These are phyloP conservation scores for Hemerocallis citrina DNA, from an alignment of 106 monocot species.

Conservation along the genomic window DNA sequence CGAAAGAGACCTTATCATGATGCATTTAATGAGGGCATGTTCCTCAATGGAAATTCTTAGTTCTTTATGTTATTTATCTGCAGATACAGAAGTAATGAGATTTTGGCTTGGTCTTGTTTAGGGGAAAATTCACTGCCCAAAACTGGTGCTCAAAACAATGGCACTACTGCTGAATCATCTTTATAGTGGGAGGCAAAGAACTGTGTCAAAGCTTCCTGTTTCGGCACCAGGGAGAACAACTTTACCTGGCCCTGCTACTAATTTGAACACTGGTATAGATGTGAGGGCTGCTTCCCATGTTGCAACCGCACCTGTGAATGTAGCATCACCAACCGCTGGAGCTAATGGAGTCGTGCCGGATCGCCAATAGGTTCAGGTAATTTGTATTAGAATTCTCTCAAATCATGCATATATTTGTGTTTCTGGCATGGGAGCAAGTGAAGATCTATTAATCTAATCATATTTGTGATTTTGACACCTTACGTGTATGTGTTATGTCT, in stretches of 20 bases:
- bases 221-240: constrained; percentile 50
- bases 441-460: too few species aligned
- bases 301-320: constrained; percentile 14
- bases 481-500: background rate
- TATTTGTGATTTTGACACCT: too few species aligned
- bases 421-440: too few species aligned
- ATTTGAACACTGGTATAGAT: constrained; percentile 57
- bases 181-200: constrained; percentile 18
- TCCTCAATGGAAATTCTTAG: background rate
- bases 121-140: constrained; percentile 27
- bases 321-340: constrained; percentile 10
- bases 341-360: constrained; percentile 13
- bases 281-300: constrained; percentile 34
- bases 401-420: background rate
- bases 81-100: background rate
- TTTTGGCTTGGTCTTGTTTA: background rate
- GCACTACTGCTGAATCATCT: constrained; percentile 23
- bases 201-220: constrained; percentile 53
- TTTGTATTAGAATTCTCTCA: background rate
- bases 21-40: constrained; percentile 22
- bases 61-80: background rate
- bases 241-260: constrained; percentile 33
- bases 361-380: constrained; percentile 11
- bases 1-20: constrained; percentile 24
- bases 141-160: constrained; percentile 4